phyloP scores from a whole-genome alignment of 192 early-diverging fungal genomes.

The Kappamyces sp. region DNA sequence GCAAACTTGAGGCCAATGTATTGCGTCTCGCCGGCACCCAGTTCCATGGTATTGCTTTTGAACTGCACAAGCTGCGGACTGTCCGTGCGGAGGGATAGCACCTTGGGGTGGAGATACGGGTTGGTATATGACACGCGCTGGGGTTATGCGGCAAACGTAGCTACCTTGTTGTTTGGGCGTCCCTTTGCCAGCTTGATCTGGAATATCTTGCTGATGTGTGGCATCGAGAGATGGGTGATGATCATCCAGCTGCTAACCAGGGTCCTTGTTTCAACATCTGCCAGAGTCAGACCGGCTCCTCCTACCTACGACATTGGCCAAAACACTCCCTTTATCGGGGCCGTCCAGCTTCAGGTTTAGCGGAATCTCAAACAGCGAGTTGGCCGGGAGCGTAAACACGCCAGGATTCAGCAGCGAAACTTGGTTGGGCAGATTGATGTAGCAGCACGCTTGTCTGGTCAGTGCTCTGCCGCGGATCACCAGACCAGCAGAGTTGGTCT shows the following conservation, averaged over 20 bases:
- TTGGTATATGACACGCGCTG: constrained; percentile 51
- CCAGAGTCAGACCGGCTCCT: not conserved
- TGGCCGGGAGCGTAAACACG: constrained; percentile 35
- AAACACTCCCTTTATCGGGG: constrained; percentile 1
- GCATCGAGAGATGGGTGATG: constrained; percentile 29
- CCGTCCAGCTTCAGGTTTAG: constrained; percentile 27
- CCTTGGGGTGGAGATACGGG: constrained; percentile 35
- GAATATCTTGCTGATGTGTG: constrained; percentile 44
- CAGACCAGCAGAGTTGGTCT: constrained; percentile 32
- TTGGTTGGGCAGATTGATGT: constrained; percentile 23
- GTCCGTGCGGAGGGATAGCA: constrained; percentile 36
- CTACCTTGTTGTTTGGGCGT: constrained; percentile 39
- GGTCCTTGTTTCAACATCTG: constrained; percentile 28
- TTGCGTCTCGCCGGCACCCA: constrained; percentile 31
- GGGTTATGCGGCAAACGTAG: not conserved
- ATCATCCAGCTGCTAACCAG: constrained; percentile 39
- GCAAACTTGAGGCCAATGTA: constrained; percentile 42
- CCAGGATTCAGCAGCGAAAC: constrained; percentile 15
- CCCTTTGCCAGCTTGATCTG: constrained; percentile 33
- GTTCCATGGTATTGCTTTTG: constrained; percentile 28
- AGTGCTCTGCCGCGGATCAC: constrained; percentile 34
- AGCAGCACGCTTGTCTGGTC: constrained; percentile 33
- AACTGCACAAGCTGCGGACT: constrained; percentile 38
- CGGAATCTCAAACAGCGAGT: constrained; percentile 38
- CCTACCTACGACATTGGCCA: constrained; percentile 45